Conservation (phyloP, 371 early-diverging fungal species). For the Rhizomucor pusillus region DNA sequence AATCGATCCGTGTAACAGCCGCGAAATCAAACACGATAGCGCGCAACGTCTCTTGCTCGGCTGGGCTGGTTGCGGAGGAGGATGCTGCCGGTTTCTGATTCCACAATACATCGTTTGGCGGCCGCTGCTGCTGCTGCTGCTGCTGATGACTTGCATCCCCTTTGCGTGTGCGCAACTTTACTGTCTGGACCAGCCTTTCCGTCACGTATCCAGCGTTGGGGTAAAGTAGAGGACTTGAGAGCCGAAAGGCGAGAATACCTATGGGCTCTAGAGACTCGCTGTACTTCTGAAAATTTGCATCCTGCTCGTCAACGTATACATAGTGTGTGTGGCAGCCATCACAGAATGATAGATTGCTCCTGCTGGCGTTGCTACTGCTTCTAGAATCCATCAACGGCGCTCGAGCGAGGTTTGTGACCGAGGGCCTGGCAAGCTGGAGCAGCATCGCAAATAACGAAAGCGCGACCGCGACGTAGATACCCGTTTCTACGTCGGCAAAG, state of each 20-base stretch:
- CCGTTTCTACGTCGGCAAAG: slow-evolving; percentile 38
- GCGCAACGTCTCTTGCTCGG: slow-evolving; percentile 46
- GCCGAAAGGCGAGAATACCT: slow-evolving; percentile 15
- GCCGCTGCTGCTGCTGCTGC: background rate
- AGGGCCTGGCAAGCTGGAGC: slow-evolving; percentile 19
- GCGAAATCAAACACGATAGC: slow-evolving; percentile 75
- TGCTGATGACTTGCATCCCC: background rate
- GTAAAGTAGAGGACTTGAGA: slow-evolving; percentile 12
- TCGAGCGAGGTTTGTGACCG: slow-evolving; percentile 8
- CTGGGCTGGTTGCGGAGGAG: background rate
- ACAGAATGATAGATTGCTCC: background rate
- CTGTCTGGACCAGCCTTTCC: slow-evolving; percentile 7
- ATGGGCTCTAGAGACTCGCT: slow-evolving; percentile 4
- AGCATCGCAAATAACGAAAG: slow-evolving; percentile 20
- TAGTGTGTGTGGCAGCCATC: slow-evolving; percentile 2
- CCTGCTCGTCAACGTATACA: slow-evolving; percentile 19
- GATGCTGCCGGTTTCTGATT: background rate
- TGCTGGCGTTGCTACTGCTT: background rate
- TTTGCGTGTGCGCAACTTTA: slow-evolving; percentile 11
- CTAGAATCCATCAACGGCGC: slow-evolving; percentile 3
- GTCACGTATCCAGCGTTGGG: slow-evolving; percentile 19
- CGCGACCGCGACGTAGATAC: slow-evolving; percentile 23
- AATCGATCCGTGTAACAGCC: slow-evolving; percentile 67
- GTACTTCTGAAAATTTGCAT: slow-evolving; percentile 10
- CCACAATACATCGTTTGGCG: slow-evolving; percentile 4